Percentiles rank a stretch among this genome's conserved stretches.
These are phyloP conservation scores for Brettanomyces naardenensis DNA, from an alignment of 805 yeast genomes.

Conservation along the genomic window DNA sequence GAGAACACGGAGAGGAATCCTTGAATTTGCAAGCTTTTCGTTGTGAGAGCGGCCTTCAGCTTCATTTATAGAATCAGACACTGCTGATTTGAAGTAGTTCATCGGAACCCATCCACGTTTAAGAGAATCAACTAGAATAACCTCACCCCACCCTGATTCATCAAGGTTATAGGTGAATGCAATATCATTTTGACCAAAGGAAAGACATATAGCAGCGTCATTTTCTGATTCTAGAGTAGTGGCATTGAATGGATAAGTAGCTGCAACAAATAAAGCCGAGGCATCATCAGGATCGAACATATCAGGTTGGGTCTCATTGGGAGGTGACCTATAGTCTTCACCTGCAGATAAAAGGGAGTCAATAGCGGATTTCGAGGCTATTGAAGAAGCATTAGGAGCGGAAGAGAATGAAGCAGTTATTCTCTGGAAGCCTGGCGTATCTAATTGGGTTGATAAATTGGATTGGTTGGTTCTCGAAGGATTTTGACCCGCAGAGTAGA, in stretches of 20 bases:
- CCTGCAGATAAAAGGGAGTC: slow-evolving; percentile 1
- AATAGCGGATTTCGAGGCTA: slow-evolving; percentile 3
- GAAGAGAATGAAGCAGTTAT: slow-evolving; percentile 4
- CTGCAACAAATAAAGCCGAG: slow-evolving; percentile 29
- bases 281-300: slow-evolving; percentile 22
- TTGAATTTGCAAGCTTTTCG: slow-evolving; percentile 29
- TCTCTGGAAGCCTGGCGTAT: no score
- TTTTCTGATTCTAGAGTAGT: slow-evolving; percentile 51
- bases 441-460: no score
- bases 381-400: slow-evolving; percentile 1
- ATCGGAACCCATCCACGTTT: slow-evolving; percentile 82
- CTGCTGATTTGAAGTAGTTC: slow-evolving; percentile 54
- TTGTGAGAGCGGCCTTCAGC: slow-evolving; percentile 7
- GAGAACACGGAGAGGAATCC: slow-evolving; percentile 45
- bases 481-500: background rate
- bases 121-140: slow-evolving; percentile 54
- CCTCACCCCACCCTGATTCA: slow-evolving; percentile 86
- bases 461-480: background rate
- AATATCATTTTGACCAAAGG: slow-evolving; percentile 60
- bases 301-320: background rate
- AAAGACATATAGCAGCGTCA: slow-evolving; percentile 66
- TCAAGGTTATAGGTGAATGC: slow-evolving; percentile 76
- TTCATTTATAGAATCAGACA: slow-evolving; percentile 15
- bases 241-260: slow-evolving; percentile 27
- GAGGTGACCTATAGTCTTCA: background rate